A percentile compares a stretch with the other conserved stretches of the same genome.
These are phyloP conservation scores for Stephania japonica DNA, from an alignment of 164 flowering plant genomes.

Conservation along the genomic window DNA sequence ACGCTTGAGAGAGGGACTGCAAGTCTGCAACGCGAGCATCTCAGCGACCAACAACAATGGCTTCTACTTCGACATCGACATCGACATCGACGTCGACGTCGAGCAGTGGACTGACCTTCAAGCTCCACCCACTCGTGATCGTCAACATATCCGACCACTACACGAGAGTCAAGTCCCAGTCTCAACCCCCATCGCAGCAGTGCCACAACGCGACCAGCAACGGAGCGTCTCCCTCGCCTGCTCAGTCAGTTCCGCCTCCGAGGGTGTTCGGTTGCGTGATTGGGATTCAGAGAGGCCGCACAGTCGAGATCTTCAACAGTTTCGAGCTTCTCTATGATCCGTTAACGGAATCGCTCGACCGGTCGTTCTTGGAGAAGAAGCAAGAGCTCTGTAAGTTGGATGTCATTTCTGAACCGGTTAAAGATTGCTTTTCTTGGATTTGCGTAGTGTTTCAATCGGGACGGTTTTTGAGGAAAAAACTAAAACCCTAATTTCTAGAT, in stretches of 20 bases:
- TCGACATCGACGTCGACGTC: slow-evolving; percentile 25
- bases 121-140: slow-evolving; percentile 91
- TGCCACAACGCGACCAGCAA: slow-evolving; percentile 15
- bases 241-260: slow-evolving; percentile 20
- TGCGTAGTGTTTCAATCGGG: background rate
- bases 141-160: slow-evolving; percentile 96
- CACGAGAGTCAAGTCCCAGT: slow-evolving; percentile 77
- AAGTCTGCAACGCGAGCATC: too few relatives aligned
- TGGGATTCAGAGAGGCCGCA: slow-evolving; percentile 85
- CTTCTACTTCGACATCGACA: background rate
- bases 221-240: slow-evolving; percentile 18
- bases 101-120: slow-evolving; percentile 89
- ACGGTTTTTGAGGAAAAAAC: background rate
- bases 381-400: slow-evolving; percentile 74
- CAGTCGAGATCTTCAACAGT: slow-evolving; percentile 98
- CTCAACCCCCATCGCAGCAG: slow-evolving; percentile 10
- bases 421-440: slow-evolving; percentile 10
- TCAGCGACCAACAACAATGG: background rate
- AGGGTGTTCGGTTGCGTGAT: slow-evolving; percentile 90
- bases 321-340: slow-evolving; percentile 86
- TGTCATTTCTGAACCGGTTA: background rate
- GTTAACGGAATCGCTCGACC: slow-evolving; percentile 66
- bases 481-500: background rate
- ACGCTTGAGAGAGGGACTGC: background rate
- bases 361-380: slow-evolving; percentile 80